A percentile compares a stretch with the other conserved stretches of the same genome.
phyloP scores from a whole-genome alignment of 768 basidiomycete genomes.

The Coprinellus aureogranulatus region DNA sequence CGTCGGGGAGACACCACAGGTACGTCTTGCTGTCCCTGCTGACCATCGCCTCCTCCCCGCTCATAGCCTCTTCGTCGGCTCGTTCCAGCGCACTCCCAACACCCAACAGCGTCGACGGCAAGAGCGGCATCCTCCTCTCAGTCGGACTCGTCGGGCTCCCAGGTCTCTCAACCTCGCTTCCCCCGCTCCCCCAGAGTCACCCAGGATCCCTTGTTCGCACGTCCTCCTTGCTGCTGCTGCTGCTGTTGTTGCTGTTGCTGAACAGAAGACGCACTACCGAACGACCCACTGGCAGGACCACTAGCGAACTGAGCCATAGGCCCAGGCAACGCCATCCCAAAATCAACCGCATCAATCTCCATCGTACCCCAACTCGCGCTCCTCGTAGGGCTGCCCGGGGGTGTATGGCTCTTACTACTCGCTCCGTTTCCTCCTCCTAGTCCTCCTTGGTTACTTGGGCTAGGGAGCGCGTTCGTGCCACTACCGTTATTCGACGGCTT shows the following conservation, averaged over 20 bases:
- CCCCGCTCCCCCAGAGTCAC: background rate
- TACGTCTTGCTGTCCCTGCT: background rate
- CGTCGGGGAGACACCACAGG: too few relatives aligned
- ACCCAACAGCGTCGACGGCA: background rate
- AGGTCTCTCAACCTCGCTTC: background rate
- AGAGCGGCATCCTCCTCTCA: background rate
- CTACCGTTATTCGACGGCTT: too few relatives aligned
- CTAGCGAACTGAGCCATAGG: background rate
- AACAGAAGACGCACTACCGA: too few relatives aligned
- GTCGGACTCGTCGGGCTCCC: slow-evolving; percentile 4
- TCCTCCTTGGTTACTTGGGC: too few relatives aligned
- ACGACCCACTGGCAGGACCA: too few relatives aligned
- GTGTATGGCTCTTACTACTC: slow-evolving; percentile 2
- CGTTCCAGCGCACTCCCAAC: background rate
- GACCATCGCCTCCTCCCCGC: background rate
- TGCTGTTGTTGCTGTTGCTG: too few relatives aligned
- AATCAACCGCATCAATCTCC: slow-evolving; percentile 8
- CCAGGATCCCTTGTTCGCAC: too few relatives aligned
- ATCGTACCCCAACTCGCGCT: background rate
- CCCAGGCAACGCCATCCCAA: slow-evolving; percentile 4
- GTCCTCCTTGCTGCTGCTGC: too few relatives aligned
- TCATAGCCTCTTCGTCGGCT: background rate
- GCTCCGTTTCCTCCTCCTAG: too few relatives aligned
- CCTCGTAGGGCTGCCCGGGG: background rate
- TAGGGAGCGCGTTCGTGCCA: too few relatives aligned